Evolutionary conservation across 2,329 filamentous ascomycete species (phyloP).

Genomic region (Plenodomus biglobosus): DNA sequence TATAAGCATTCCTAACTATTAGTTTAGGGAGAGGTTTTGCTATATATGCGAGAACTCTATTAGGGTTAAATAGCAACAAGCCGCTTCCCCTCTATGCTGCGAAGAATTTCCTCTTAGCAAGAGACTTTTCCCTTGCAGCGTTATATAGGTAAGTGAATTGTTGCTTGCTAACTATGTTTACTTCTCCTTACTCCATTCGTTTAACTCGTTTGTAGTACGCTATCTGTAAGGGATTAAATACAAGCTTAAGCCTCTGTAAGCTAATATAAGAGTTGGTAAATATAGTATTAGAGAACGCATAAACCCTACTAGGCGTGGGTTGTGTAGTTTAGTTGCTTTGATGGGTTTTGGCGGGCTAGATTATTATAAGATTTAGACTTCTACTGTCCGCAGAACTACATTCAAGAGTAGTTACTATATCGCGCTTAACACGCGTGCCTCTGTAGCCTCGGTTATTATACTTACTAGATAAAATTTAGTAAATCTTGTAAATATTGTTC

Average conservation of each 20-base stretch:
- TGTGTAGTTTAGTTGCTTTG: slow-evolving; percentile 4
- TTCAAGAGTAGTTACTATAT: slow-evolving; percentile 13
- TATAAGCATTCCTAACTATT: slow-evolving; percentile 14
- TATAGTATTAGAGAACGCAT: not conserved
- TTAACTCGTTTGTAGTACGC: slow-evolving; percentile 2
- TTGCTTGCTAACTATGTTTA: too few relatives aligned
- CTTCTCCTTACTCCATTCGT: slow-evolving; percentile 4
- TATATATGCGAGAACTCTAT: slow-evolving; percentile 21
- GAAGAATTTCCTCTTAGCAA: too few relatives aligned
- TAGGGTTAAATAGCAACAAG: too few relatives aligned
- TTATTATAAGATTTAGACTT: slow-evolving; percentile 18
- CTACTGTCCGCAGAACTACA: slow-evolving; percentile 16
- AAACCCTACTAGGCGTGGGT: slow-evolving; percentile 11
- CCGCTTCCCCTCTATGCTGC: too few relatives aligned
- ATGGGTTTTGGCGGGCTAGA: slow-evolving; percentile 17
- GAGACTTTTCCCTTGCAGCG: too few relatives aligned
- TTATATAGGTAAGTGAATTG: too few relatives aligned
- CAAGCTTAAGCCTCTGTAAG: slow-evolving; percentile 2
- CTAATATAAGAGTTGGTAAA: slow-evolving; percentile 5
- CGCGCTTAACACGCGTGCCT: slow-evolving; percentile 16
- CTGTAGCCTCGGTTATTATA: slow-evolving; percentile 10
- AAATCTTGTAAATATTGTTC: too few relatives aligned
- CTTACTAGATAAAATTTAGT: too few relatives aligned
- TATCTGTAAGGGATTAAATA: slow-evolving; percentile 2
- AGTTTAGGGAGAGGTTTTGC: slow-evolving; percentile 19